A percentile compares a stretch with the other conserved stretches of the same genome.
Evolutionary conservation across 139 green algal species (phyloP).

Genomic region (Chlamydomonas applanata): DNA sequence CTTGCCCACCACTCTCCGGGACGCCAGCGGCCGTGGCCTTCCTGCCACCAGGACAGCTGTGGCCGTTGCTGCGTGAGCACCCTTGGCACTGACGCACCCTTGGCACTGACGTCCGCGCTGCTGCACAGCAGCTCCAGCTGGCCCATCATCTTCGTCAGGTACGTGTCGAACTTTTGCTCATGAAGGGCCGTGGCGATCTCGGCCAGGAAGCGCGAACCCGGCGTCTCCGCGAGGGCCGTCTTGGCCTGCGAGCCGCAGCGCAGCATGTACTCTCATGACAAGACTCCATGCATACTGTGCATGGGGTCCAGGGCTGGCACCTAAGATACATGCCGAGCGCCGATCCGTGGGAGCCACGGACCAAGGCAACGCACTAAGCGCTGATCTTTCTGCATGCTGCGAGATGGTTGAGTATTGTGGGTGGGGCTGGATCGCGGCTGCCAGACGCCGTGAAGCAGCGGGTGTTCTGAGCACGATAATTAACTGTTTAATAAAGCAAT

Average conservation of each 20-base stretch:
- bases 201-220: constrained; percentile 33
- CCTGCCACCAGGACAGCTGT: no score
- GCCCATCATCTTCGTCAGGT: neutral
- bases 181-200: constrained; percentile 28
- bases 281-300: neutral
- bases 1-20: no score
- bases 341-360: no score
- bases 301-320: neutral
- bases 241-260: constrained; percentile 28
- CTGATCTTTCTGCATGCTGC: neutral
- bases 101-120: neutral
- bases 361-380: no score
- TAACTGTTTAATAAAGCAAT: neutral
- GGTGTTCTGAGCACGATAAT: neutral
- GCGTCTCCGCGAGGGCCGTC: constrained; percentile 39
- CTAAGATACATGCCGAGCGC: no score
- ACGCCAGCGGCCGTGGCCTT: no score
- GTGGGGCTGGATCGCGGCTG: neutral
- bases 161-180: constrained; percentile 16
- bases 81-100: neutral
- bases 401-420: neutral
- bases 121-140: constrained; percentile 23
- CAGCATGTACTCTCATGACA: no score
- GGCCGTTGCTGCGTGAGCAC: neutral
- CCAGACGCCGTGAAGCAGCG: neutral